These are phyloP conservation scores for Berkeleyomyces rouxiae DNA, from an alignment of 2,329 filamentous ascomycete species.

Conservation along the genomic window DNA sequence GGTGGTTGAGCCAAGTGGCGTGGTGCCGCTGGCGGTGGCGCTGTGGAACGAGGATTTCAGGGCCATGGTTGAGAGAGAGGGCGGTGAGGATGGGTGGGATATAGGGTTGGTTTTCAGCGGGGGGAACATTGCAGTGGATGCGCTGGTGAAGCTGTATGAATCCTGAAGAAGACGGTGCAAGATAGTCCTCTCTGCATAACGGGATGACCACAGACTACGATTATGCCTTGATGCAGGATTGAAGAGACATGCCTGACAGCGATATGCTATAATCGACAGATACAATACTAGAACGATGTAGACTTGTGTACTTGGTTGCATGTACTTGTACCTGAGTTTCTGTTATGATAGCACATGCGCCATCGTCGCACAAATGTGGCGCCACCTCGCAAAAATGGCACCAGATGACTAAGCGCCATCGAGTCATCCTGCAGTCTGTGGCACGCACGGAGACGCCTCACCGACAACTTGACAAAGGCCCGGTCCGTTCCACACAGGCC, in stretches of 20 bases:
- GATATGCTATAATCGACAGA: too few species aligned
- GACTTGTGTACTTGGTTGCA: not conserved
- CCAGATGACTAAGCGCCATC: not conserved
- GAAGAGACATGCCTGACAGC: not conserved
- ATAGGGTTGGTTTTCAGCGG: slow-evolving; percentile 43
- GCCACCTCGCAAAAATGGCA: not conserved
- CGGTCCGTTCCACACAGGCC: not conserved
- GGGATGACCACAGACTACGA: not conserved
- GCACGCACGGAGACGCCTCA: not conserved
- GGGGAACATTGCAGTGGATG: slow-evolving; percentile 41
- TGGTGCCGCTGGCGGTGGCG: slow-evolving; percentile 66
- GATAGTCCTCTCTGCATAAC: not conserved
- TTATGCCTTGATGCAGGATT: not conserved
- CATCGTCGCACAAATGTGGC: not conserved
- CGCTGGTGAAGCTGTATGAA: slow-evolving; percentile 34
- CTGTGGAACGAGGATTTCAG: slow-evolving; percentile 79
- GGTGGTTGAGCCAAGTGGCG: slow-evolving; percentile 75
- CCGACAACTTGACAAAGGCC: not conserved
- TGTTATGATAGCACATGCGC: not conserved
- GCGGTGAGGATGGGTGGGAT: slow-evolving; percentile 57
- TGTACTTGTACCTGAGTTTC: too few species aligned
- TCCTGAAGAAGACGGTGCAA: not conserved
- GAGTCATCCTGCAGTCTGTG: not conserved
- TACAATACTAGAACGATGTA: not conserved
- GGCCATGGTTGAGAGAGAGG: slow-evolving; percentile 49